Base-by-base conservation (phyloP, 23 red algal species). In the Gracilaria gracilis region DNA sequence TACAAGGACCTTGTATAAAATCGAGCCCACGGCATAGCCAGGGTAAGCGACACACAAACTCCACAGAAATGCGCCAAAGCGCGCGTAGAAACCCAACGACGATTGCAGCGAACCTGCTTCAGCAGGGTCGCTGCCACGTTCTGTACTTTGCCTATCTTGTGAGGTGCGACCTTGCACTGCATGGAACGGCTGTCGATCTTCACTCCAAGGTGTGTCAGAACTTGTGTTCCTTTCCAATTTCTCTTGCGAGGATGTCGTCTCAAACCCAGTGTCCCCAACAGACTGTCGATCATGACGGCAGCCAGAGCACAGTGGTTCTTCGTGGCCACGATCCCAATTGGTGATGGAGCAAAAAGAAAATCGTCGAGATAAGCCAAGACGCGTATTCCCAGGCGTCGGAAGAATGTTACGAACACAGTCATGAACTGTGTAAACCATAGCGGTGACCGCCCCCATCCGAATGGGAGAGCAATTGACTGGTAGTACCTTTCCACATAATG, bases 351-450 rank as follows among this genome's bases (percentile, higher is more conserved):
- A n/a, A 11, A 46, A 4, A 46, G 42, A 46, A 46, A 46, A 46
- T 46, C 5, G 42, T 46, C 42, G 5, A 46, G 42, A 11, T 46
- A 46, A 7, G 42, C 42, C 42, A 46, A 11, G 5, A 46, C 42
- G 42, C 42, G 42, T 11, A 46, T 46, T n/a, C n/a, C n/a, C n/a
- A n/a, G n/a, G n/a, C n/a, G n/a, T n/a, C n/a, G n/a, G n/a, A n/a
- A n/a, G n/a, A n/a, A n/a, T n/a, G n/a, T n/a, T n/a, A n/a, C n/a
- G n/a, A n/a, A n/a, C n/a, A n/a, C n/a, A n/a, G n/a, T 25, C 89
- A 93, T 83, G 36, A 93, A 31, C 31, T 28, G 61, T 13, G 80
- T 93, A 32, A 83, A 85, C 61, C 57, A 65, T 1, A 75, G 9
- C 0, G 79, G 61, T 2, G 76, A 81, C 2, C 62, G 29, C 35